Evolutionary conservation across 2,329 filamentous ascomycete species (phyloP), one percentile per base, ranked within the genome.

Genomic region (Acrodontium crateriforme): DNA sequence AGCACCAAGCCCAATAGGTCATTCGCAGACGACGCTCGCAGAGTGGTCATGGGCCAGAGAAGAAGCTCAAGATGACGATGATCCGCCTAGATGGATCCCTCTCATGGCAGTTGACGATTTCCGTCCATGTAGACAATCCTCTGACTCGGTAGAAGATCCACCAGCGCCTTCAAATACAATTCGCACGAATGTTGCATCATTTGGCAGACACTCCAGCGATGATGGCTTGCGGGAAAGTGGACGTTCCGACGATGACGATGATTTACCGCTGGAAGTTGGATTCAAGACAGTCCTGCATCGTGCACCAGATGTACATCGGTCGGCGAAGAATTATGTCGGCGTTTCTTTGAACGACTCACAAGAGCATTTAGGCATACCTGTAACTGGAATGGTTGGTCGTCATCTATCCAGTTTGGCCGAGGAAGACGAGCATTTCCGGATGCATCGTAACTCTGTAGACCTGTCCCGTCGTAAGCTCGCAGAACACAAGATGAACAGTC

Each of bases 391-490:
- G n/a, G n/a, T n/a, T n/a, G n/a, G 31, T 7, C 36, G 38, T 9
- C 29, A 40, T 6, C 30, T 40, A 8, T 42, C 36, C 2, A 36
- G 41, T 17, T 29, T 44, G 3, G 31, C 31, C n/a, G 29, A 24
- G 2, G 36, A 43, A 28, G 39, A 48, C n/a, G 21, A 37, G 14
- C 32, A 32, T 9, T 41, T 45, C 30, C 24, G 31, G 16, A 26
- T 29, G 2, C 47, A 50, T 28, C 41, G 47, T 24, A 43, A 52
- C 33, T 49, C 45, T 5, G 35, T 52, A 9, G 46, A 50, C 3
- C 36, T 49, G 6, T 35, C 38, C 9, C 43, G 37, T 18, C 37
- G 33, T 6, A 36, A 37, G 12, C 24, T 41, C 7, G 24, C 25
- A 19, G 32, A 45, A 9, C 27, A 29, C 2, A 27, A 38, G 11